These are phyloP conservation scores for Nepenthes mirabilis DNA, from an alignment of 148 eudicot species.

Conservation along the genomic window DNA sequence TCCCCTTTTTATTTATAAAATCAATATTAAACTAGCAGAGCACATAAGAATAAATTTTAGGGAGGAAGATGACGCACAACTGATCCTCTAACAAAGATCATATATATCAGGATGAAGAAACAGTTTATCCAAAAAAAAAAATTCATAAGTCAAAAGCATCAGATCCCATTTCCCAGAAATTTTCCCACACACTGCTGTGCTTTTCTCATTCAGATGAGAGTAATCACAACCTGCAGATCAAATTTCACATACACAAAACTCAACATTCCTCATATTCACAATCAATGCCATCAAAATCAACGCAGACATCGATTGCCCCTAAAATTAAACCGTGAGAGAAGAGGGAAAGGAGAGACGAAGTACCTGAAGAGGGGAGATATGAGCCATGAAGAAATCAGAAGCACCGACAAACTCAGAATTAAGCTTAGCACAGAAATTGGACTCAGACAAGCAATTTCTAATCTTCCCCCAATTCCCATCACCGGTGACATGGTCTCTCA, in stretches of 20 bases:
- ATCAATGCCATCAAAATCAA: constrained; percentile 45
- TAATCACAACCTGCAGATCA: too few species aligned
- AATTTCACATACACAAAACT: background rate
- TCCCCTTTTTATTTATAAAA: too few species aligned
- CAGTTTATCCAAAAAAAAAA: too few species aligned
- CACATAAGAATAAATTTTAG: too few species aligned
- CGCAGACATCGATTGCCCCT: constrained; percentile 7
- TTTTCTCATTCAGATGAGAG: too few species aligned
- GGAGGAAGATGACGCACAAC: too few species aligned
- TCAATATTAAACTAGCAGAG: too few species aligned
- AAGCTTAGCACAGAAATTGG: constrained; percentile 48
- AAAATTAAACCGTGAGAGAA: constrained; percentile 22
- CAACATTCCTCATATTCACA: constrained; percentile 52
- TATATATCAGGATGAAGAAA: too few species aligned
- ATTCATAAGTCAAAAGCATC: too few species aligned
- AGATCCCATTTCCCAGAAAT: too few species aligned
- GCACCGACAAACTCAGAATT: constrained; percentile 24
- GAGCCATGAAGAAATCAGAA: constrained; percentile 52
- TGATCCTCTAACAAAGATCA: too few species aligned
- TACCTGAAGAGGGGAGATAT: constrained; percentile 81
- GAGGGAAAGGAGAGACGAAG: constrained; percentile 34
- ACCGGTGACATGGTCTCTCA: constrained; percentile 45
- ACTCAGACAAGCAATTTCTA: constrained; percentile 52
- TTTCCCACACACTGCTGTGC: too few species aligned
- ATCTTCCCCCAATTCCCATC: constrained; percentile 58